A percentile compares a stretch with the other conserved stretches of the same genome.
Conservation (phyloP, 2,329 filamentous ascomycete species). For the Neofusicoccum sp. region DNA sequence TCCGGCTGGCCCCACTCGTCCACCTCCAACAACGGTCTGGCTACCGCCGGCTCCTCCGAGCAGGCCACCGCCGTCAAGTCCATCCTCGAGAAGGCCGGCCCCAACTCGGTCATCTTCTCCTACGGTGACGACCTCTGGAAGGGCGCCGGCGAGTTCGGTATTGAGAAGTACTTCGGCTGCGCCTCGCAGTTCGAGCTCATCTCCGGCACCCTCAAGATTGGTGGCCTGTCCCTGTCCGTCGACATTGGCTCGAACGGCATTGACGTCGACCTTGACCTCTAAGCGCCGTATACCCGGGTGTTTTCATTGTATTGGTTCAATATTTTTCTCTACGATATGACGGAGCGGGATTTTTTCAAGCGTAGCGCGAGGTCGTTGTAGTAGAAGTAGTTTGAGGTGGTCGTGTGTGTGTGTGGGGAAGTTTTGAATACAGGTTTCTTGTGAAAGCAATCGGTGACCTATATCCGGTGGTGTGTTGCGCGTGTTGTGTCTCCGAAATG, state of each 20-base stretch:
- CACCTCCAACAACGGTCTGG: conserved; percentile 65
- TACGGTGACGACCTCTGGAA: conserved; percentile 84
- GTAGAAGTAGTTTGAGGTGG: too few species aligned
- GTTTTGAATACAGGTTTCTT: too few species aligned
- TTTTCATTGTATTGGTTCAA: not conserved
- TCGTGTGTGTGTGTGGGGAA: too few species aligned
- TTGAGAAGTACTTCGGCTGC: conserved; percentile 83
- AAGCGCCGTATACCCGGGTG: conserved; percentile 1
- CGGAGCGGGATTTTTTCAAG: not conserved
- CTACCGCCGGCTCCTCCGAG: conserved; percentile 66
- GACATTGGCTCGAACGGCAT: conserved; percentile 18
- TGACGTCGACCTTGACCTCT: conserved; percentile 21
- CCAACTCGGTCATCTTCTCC: conserved; percentile 78
- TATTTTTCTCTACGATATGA: not conserved
- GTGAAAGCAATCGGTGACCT: too few species aligned
- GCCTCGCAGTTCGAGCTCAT: conserved; percentile 51
- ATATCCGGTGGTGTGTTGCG: not conserved
- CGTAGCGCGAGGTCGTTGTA: not conserved
- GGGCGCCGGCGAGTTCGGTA: conserved; percentile 64
- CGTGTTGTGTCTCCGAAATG: not conserved
- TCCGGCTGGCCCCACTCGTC: conserved; percentile 83
- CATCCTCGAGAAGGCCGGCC: conserved; percentile 68
- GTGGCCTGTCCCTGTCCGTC: conserved; percentile 18
- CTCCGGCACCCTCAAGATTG: conserved; percentile 21
- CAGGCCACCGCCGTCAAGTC: conserved; percentile 73